Percentiles rank a stretch among this genome's conserved stretches.
These are phyloP conservation scores for Yamadazyma sp. DNA, from an alignment of 1,139 yeast species.

Conservation along the genomic window DNA sequence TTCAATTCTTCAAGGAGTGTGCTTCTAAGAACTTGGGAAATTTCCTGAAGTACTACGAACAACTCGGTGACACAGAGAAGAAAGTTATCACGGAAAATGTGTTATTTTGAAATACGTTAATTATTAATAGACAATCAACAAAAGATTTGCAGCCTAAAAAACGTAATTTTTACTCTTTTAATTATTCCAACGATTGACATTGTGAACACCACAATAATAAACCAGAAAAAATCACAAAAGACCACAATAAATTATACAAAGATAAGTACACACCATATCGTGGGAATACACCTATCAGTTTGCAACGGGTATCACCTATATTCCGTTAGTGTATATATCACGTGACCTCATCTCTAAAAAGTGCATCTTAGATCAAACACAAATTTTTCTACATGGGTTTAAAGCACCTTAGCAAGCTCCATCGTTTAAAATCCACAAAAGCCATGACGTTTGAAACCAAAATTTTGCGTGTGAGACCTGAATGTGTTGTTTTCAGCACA, in stretches of 20 bases:
- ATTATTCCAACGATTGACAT: too few relatives aligned
- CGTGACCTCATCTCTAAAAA: not conserved
- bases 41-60: slow-evolving; percentile 55
- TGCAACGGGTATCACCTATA: too few relatives aligned
- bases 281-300: too few relatives aligned
- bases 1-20: slow-evolving; percentile 64
- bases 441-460: slow-evolving; percentile 19
- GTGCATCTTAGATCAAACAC: not conserved
- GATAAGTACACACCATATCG: too few relatives aligned
- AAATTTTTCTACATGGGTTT: slow-evolving; percentile 3
- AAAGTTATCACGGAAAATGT: slow-evolving; percentile 47
- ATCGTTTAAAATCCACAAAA: not conserved
- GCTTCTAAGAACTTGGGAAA: slow-evolving; percentile 52
- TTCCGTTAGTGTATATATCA: too few relatives aligned
- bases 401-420: not conserved
- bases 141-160: not conserved
- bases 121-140: not conserved
- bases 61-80: slow-evolving; percentile 58
- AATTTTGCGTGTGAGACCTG: slow-evolving; percentile 31
- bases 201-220: too few relatives aligned
- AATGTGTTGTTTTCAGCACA: slow-evolving; percentile 25
- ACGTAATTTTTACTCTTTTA: not conserved
- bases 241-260: too few relatives aligned
- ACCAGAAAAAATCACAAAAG: too few relatives aligned
- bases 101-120: slow-evolving; percentile 6